Conservation (phyloP, 192 early-diverging fungal genomes). For the Coemansia sp. region DNA sequence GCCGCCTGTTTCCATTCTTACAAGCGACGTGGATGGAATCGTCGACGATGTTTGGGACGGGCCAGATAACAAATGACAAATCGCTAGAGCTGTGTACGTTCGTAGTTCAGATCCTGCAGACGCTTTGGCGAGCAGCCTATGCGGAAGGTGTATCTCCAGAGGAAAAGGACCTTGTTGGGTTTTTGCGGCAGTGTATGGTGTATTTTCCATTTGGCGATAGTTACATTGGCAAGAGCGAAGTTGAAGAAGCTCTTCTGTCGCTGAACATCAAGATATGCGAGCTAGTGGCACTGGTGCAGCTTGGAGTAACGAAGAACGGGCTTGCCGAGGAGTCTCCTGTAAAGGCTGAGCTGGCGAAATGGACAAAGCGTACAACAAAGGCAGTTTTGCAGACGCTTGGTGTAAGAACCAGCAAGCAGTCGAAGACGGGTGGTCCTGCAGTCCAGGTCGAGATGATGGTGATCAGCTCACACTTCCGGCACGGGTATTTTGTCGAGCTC, state of each 20-base stretch:
- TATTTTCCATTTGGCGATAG: constrained; percentile 77
- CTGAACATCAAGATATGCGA: constrained; percentile 40
- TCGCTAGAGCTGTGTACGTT: constrained; percentile 64
- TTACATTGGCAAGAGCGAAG: constrained; percentile 48
- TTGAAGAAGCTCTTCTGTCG: constrained; percentile 29
- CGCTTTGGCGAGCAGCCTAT: constrained; percentile 68
- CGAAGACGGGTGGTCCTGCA: background rate
- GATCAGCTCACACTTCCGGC: constrained; percentile 11
- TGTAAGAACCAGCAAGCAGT: constrained; percentile 6
- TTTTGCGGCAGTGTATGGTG: constrained; percentile 68
- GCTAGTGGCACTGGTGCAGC: constrained; percentile 28
- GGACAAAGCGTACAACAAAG: constrained; percentile 21
- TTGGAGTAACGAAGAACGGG: constrained; percentile 4
- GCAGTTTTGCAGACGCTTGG: constrained; percentile 33
- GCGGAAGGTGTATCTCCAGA: constrained; percentile 22
- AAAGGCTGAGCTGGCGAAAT: constrained; percentile 8
- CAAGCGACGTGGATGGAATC: constrained; percentile 79
- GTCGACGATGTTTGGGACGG: constrained; percentile 66
- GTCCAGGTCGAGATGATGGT: constrained; percentile 6
- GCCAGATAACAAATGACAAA: constrained; percentile 50
- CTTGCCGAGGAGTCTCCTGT: background rate
- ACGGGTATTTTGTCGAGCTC: constrained; percentile 37
- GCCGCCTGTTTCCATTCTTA: constrained; percentile 63
- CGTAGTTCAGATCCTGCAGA: constrained; percentile 64
- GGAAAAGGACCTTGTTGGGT: constrained; percentile 44